A percentile compares a stretch with the other conserved stretches of the same genome.
These are phyloP conservation scores for Triadica sebifera DNA, from an alignment of 345 rosid genomes.

Conservation along the genomic window DNA sequence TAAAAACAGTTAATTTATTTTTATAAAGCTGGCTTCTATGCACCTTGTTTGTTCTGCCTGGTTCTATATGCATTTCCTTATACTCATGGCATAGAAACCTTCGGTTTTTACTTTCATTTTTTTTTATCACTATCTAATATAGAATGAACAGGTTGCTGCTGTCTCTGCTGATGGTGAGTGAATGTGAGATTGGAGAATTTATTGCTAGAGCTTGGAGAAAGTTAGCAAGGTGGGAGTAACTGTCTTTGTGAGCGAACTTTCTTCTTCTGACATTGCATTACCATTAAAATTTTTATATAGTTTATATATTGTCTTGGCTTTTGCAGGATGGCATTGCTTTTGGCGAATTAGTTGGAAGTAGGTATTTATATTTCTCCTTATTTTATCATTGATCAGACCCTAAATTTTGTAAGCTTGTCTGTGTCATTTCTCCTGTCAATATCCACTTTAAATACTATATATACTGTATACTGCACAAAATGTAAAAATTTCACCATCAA, in stretches of 20 bases:
- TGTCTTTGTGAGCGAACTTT: conserved; percentile 51
- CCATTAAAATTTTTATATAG: background rate
- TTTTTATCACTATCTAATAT: background rate
- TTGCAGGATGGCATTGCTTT: conserved; percentile 80
- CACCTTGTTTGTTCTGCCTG: background rate
- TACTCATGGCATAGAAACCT: background rate
- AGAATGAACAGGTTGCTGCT: conserved; percentile 75
- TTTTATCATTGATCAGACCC: conserved; percentile 80
- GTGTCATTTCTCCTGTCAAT: background rate
- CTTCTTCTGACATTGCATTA: conserved; percentile 20
- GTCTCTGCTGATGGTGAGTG: conserved; percentile 94
- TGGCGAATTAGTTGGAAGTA: conserved; percentile 80
- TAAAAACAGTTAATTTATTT: background rate
- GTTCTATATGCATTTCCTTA: background rate
- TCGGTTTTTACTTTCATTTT: too few species aligned
- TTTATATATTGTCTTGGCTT: conserved; percentile 16
- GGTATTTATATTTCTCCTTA: conserved; percentile 95
- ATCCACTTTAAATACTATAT: conserved; percentile 4
- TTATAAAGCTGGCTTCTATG: background rate
- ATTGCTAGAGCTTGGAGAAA: conserved; percentile 97
- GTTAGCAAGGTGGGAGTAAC: conserved; percentile 95
- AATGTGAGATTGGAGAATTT: conserved; percentile 81
- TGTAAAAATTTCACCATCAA: conserved; percentile 9
- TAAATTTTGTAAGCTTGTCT: conserved; percentile 70
- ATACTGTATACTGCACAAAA: background rate